Evolutionary conservation across 2,329 filamentous ascomycete genomes (phyloP).

Genomic region (Diaporthe humulicola): DNA sequence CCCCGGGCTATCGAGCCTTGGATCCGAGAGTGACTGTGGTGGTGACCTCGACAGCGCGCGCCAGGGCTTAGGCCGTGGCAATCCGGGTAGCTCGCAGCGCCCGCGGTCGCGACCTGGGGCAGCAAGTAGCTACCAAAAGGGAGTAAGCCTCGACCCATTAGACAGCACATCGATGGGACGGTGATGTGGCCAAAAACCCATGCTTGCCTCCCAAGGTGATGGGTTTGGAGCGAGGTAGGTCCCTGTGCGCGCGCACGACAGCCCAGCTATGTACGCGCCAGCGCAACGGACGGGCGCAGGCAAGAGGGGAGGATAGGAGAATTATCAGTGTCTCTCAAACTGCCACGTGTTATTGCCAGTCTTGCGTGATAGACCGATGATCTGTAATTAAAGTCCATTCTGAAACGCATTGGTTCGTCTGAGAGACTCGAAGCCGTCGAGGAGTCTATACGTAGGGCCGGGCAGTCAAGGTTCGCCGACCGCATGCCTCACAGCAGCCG

Average conservation of each 20-base stretch:
- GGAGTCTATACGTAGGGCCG: background rate
- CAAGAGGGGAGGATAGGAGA: background rate
- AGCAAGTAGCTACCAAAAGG: background rate
- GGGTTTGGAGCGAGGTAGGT: constrained; percentile 1
- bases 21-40: background rate
- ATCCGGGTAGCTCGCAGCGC: background rate
- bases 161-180: constrained; percentile 9
- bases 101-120: background rate
- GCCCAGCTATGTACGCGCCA: background rate
- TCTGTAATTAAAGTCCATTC: background rate
- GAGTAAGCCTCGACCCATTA: background rate
- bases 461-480: background rate
- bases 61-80: background rate
- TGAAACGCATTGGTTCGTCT: constrained; percentile 11
- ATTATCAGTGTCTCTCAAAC: constrained; percentile 2
- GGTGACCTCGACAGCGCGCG: background rate
- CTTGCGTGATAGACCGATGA: background rate
- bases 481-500: constrained; percentile 5
- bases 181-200: background rate
- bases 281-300: background rate
- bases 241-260: constrained; percentile 9
- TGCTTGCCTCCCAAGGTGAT: background rate
- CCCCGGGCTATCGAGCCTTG: constrained; percentile 20
- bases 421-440: background rate
- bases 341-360: constrained; percentile 23